phyloP scores from a whole-genome alignment of 169 alveolate genomes.

The Babesia sp. region DNA sequence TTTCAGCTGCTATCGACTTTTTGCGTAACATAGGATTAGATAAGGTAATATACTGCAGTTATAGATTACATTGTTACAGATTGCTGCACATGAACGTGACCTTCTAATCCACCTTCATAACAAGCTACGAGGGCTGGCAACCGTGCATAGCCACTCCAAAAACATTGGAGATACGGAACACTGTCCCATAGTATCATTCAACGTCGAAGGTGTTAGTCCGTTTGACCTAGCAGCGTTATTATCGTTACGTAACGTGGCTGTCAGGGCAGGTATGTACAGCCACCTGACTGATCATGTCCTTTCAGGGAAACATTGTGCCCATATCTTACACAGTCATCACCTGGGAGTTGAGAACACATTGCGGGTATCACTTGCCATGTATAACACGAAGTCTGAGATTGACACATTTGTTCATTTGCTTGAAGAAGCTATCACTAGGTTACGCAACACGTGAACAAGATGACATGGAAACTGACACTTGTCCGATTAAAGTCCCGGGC shows the following conservation, averaged over 20 bases:
- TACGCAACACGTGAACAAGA: not conserved
- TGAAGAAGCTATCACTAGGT: constrained; percentile 18
- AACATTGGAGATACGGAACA: not conserved
- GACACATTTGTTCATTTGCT: constrained; percentile 32
- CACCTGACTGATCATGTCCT: not conserved
- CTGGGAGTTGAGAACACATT: constrained; percentile 27
- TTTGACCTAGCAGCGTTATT: constrained; percentile 47
- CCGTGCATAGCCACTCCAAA: constrained; percentile 9
- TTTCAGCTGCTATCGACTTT: constrained; percentile 54
- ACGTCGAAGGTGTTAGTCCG: constrained; percentile 39
- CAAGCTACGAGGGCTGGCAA: constrained; percentile 24
- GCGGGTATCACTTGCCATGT: constrained; percentile 64
- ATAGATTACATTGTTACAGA: not conserved
- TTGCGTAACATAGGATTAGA: constrained; percentile 17
- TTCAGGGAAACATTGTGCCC: constrained; percentile 69
- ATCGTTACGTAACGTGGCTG: constrained; percentile 24
- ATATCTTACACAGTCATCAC: constrained; percentile 31
- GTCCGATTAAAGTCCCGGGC: not conserved
- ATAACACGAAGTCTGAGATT: constrained; percentile 46
- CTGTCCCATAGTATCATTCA: constrained; percentile 44
- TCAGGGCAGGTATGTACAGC: constrained; percentile 41
- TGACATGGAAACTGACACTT: not conserved
- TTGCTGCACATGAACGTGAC: constrained; percentile 28
- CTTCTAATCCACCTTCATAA: constrained; percentile 36
- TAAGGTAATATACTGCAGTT: not conserved